phyloP scores from a whole-genome alignment of 768 basidiomycete genomes.

The Postia placenta region DNA sequence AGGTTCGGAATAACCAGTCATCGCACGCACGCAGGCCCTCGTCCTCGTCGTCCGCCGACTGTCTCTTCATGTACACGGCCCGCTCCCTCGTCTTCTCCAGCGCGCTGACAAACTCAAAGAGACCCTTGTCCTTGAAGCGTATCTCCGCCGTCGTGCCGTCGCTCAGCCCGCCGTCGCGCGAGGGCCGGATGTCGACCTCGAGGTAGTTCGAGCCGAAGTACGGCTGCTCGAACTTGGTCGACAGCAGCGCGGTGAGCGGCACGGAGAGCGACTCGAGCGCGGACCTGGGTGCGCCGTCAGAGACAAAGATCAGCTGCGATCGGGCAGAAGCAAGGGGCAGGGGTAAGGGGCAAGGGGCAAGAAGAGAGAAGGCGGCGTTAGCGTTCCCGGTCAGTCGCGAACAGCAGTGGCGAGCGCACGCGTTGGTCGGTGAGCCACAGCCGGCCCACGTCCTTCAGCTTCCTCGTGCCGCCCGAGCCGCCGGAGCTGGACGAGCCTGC shows the following conservation, averaged over 20 bases:
- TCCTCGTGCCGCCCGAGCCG: slow-evolving; percentile 50
- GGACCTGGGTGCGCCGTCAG: slow-evolving; percentile 14
- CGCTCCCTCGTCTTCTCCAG: slow-evolving; percentile 76
- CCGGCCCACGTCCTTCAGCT: slow-evolving; percentile 51
- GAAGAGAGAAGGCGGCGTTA: not conserved
- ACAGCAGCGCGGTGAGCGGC: slow-evolving; percentile 58
- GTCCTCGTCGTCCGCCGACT: slow-evolving; percentile 47
- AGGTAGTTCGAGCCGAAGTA: slow-evolving; percentile 66
- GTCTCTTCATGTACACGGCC: slow-evolving; percentile 69
- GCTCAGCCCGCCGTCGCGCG: slow-evolving; percentile 59
- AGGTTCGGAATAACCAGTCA: not conserved
- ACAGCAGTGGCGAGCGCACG: slow-evolving; percentile 35
- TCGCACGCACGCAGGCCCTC: slow-evolving; percentile 54
- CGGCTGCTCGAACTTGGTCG: slow-evolving; percentile 73
- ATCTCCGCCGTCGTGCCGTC: slow-evolving; percentile 61
- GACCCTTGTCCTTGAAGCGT: slow-evolving; percentile 57
- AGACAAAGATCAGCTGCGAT: slow-evolving; percentile 56
- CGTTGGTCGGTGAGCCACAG: slow-evolving; percentile 68
- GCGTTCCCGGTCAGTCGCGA: not conserved
- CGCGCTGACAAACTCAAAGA: slow-evolving; percentile 68
- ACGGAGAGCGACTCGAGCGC: slow-evolving; percentile 42
- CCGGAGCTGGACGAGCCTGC: slow-evolving; percentile 36
- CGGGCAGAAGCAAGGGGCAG: not conserved
- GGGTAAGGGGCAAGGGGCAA: not conserved
- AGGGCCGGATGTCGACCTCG: slow-evolving; percentile 58